These are phyloP conservation scores for Pelargonium myrrhifolium DNA, from an alignment of 441 rosid genomes.

Conservation along the genomic window DNA sequence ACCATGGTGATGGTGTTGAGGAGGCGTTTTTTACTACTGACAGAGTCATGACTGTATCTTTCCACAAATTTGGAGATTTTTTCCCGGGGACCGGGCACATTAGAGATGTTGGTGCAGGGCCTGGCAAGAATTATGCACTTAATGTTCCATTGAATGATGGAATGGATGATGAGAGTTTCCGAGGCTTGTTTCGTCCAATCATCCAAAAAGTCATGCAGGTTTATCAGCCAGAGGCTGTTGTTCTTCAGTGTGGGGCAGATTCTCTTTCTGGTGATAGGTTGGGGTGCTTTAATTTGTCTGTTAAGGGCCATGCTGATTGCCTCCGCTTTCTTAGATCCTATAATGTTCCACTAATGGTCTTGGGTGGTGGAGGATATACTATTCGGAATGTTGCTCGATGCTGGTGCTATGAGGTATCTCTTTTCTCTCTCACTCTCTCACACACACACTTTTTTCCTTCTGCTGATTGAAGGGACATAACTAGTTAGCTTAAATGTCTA, in stretches of 20 bases:
- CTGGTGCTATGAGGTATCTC: slow-evolving; percentile 87
- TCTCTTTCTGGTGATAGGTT: slow-evolving; percentile 88
- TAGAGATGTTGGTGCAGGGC: slow-evolving; percentile 59
- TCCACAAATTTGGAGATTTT: slow-evolving; percentile 92
- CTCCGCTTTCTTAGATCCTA: slow-evolving; percentile 82
- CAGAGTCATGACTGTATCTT: slow-evolving; percentile 96
- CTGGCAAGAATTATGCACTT: slow-evolving; percentile 74
- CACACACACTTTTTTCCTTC: not conserved
- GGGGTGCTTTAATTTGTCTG: slow-evolving; percentile 94
- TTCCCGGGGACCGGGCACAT: slow-evolving; percentile 95
- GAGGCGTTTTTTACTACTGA: slow-evolving; percentile 97
- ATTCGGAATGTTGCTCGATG: slow-evolving; percentile 96
- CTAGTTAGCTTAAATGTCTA: too few species aligned
- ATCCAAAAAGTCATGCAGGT: slow-evolving; percentile 87
- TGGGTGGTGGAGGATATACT: slow-evolving; percentile 98
- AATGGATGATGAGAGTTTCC: slow-evolving; percentile 76
- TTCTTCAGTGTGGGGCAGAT: slow-evolving; percentile 98
- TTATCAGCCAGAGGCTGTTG: slow-evolving; percentile 95
- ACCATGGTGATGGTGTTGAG: slow-evolving; percentile 97
- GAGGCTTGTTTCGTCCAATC: slow-evolving; percentile 73
- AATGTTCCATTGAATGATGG: slow-evolving; percentile 90
- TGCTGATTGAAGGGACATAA: too few species aligned
- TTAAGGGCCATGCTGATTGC: slow-evolving; percentile 98
- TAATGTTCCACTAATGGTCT: slow-evolving; percentile 84
- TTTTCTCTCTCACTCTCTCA: not conserved